A percentile compares a stretch with the other conserved stretches of the same genome.
Evolutionary conservation across 306 rosid species (phyloP).

Genomic region (Vachellia pachyceras): DNA sequence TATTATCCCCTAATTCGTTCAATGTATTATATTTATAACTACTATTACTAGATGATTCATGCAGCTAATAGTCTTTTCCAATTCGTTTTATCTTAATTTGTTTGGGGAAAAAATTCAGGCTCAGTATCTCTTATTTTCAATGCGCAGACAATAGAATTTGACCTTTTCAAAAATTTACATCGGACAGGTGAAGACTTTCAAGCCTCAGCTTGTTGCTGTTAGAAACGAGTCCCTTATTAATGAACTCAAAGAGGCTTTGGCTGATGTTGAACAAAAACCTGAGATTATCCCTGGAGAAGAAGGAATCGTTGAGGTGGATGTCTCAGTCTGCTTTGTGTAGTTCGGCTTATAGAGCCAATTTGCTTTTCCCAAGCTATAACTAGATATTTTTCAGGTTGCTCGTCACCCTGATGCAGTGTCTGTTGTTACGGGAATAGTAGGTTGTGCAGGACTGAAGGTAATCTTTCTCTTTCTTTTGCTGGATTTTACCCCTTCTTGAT

Average conservation of each 20-base stretch:
- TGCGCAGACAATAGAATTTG: constrained; percentile 4
- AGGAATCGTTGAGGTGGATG: constrained; percentile 87
- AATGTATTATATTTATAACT: background rate
- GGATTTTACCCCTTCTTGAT: constrained; percentile 9
- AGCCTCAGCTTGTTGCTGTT: constrained; percentile 88
- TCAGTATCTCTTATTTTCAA: constrained; percentile 13
- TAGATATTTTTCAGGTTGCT: constrained; percentile 77
- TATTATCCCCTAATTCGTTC: constrained; percentile 7
- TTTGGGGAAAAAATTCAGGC: background rate
- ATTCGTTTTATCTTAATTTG: background rate
- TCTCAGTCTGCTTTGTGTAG: constrained; percentile 17
- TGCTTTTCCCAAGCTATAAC: constrained; percentile 30
- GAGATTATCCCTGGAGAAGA: constrained; percentile 98
- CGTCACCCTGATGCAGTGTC: constrained; percentile 96
- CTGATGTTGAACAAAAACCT: constrained; percentile 78
- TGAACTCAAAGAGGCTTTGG: constrained; percentile 91
- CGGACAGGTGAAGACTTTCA: constrained; percentile 83
- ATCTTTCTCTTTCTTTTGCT: constrained; percentile 14
- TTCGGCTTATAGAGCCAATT: constrained; percentile 30
- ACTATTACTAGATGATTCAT: constrained; percentile 1
- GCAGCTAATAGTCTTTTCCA: background rate
- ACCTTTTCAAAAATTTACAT: constrained; percentile 31
- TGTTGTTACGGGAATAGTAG: constrained; percentile 96
- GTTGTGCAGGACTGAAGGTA: constrained; percentile 99
- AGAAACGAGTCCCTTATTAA: constrained; percentile 82